A percentile compares a stretch with the other conserved stretches of the same genome.
phyloP scores from a whole-genome alignment of 805 yeast genomes.

The Candida jianshihensis region DNA sequence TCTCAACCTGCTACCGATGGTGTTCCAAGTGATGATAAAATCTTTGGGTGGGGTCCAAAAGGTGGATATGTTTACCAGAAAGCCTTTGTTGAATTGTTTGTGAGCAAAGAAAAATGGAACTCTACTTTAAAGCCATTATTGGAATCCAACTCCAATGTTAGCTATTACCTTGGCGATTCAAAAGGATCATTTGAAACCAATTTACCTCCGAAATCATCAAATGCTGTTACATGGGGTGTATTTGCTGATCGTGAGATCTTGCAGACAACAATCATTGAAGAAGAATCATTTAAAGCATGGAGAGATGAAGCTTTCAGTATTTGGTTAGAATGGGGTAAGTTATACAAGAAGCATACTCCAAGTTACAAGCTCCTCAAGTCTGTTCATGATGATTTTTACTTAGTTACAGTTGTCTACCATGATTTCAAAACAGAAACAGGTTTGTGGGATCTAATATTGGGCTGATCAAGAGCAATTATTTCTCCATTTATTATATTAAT shows the following conservation, averaged over 20 bases:
- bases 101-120: conserved; percentile 70
- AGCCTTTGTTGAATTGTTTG: conserved; percentile 85
- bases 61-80: conserved; percentile 88
- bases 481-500: too few relatives aligned
- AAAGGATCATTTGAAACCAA: conserved; percentile 55
- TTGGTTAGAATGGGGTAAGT: conserved; percentile 86
- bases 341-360: conserved; percentile 49
- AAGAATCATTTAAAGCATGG: conserved; percentile 93
- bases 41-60: conserved; percentile 96
- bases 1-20: conserved; percentile 95
- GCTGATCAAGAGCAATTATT: too few relatives aligned
- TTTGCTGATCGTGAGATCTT: conserved; percentile 86
- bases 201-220: conserved; percentile 46
- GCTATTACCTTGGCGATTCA: conserved; percentile 71
- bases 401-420: conserved; percentile 85
- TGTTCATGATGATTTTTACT: conserved; percentile 55
- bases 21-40: conserved; percentile 67
- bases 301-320: conserved; percentile 89
- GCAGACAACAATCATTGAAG: conserved; percentile 89
- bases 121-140: conserved; percentile 45
- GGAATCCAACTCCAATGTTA: conserved; percentile 39
- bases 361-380: conserved; percentile 56
- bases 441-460: conserved; percentile 60
- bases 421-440: conserved; percentile 68
- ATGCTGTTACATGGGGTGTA: conserved; percentile 97